Evolutionary conservation across 805 yeast genomes (phyloP).

Genomic region (Kazachstania bromeliacearum): DNA sequence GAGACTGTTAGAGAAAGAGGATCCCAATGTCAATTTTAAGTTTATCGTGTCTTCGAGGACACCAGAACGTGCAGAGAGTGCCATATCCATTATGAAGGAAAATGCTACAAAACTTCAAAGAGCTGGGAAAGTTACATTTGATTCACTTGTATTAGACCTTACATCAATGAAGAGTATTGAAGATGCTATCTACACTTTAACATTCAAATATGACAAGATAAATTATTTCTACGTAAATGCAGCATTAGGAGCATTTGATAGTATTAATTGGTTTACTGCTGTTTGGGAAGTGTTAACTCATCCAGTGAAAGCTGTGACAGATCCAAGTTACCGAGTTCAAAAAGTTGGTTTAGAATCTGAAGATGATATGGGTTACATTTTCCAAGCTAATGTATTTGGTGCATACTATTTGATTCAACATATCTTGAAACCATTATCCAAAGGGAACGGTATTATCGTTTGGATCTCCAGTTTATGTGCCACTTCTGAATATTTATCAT

Average conservation of each 20-base stretch:
- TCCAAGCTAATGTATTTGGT: conserved; percentile 91
- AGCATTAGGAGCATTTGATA: conserved; percentile 77
- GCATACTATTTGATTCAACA: conserved; percentile 77
- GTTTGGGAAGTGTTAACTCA: conserved; percentile 49
- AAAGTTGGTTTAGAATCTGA: conserved; percentile 59
- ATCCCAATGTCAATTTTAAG: conserved; percentile 50
- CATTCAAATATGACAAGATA: conserved; percentile 49
- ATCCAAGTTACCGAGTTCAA: conserved; percentile 79
- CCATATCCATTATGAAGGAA: conserved; percentile 46
- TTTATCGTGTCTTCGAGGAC: conserved; percentile 84
- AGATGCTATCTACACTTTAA: conserved; percentile 59
- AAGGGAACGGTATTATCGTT: conserved; percentile 52
- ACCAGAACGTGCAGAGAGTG: conserved; percentile 68
- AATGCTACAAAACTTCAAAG: conserved; percentile 35
- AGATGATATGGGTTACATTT: conserved; percentile 79
- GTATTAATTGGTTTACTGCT: conserved; percentile 82
- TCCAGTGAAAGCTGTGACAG: conserved; percentile 75
- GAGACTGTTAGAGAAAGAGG: conserved; percentile 56
- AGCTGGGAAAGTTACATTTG: conserved; percentile 60
- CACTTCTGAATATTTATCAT: conserved; percentile 58
- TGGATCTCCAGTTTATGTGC: conserved; percentile 88
- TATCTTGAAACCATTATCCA: conserved; percentile 41
- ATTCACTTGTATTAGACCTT: conserved; percentile 78
- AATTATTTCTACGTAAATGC: conserved; percentile 82
- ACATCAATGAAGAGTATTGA: conserved; percentile 77